Percentiles rank a stretch among this genome's conserved stretches.
phyloP scores from a whole-genome alignment of 495 filamentous ascomycete species.

The Penicillium mononematosum region DNA sequence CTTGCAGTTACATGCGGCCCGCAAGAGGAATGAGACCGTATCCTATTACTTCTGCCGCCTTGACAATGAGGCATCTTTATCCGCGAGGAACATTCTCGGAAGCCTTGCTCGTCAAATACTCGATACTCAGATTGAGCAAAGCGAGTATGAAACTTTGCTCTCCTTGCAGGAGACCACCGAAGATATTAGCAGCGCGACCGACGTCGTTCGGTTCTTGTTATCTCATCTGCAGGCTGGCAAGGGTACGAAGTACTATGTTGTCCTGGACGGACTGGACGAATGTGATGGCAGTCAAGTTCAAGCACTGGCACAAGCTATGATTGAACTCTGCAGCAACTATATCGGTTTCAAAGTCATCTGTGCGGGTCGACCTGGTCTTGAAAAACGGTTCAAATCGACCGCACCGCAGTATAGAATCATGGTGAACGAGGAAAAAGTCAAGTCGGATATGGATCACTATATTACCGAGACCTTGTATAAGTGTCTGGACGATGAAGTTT shows the following conservation, averaged over 20 bases:
- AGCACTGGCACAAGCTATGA: slow-evolving; percentile 5
- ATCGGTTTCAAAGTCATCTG: slow-evolving; percentile 9
- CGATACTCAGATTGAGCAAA: slow-evolving; percentile 12
- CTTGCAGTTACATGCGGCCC: slow-evolving; percentile 2
- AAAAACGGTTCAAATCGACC: slow-evolving; percentile 1
- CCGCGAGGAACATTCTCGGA: slow-evolving; percentile 22
- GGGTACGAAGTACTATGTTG: neutral
- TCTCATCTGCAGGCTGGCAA: neutral
- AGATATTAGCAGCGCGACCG: slow-evolving; percentile 8
- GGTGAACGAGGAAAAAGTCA: slow-evolving; percentile 7
- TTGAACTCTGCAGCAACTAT: neutral
- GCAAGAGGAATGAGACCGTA: slow-evolving; percentile 9
- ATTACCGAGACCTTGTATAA: slow-evolving; percentile 14
- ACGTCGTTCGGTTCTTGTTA: neutral
- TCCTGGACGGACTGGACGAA: slow-evolving; percentile 7
- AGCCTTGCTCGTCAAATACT: slow-evolving; percentile 21
- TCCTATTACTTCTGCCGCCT: slow-evolving; percentile 23
- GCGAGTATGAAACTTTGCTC: neutral
- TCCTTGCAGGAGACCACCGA: neutral
- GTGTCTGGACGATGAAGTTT: neutral
- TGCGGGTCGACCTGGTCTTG: slow-evolving; percentile 13
- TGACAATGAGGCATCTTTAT: slow-evolving; percentile 19
- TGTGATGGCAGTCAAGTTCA: neutral
- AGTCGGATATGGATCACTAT: slow-evolving; percentile 26
- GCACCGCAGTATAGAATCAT: slow-evolving; percentile 7